These are phyloP conservation scores for Xylariaceae sp. DNA, from an alignment of 2,329 filamentous ascomycete genomes.

Conservation along the genomic window DNA sequence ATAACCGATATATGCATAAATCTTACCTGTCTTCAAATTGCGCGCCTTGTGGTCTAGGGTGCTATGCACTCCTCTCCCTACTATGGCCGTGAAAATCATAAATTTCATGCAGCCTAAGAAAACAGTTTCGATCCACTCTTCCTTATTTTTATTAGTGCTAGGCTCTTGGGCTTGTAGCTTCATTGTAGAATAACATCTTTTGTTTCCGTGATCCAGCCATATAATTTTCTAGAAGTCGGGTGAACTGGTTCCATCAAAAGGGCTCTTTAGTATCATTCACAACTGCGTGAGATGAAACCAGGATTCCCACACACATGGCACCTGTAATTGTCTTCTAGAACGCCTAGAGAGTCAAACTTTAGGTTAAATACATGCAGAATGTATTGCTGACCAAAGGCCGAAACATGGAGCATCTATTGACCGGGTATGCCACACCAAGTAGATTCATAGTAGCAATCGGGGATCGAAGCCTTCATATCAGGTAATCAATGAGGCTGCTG, in stretches of 20 bases:
- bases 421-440: constrained; percentile 6
- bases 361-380: neutral
- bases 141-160: no score
- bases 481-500: constrained; percentile 27
- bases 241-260: no score
- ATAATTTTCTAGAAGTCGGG: no score
- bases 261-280: no score
- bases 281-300: no score
- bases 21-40: no score
- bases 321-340: constrained; percentile 21
- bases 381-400: neutral
- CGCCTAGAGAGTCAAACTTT: neutral
- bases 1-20: no score
- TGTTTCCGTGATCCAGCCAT: no score
- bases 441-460: constrained; percentile 2
- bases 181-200: neutral
- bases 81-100: neutral
- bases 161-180: no score
- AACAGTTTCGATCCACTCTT: neutral
- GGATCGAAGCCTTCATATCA: neutral
- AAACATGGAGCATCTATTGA: constrained; percentile 13
- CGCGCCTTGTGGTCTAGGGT: no score
- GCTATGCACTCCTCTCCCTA: neutral
- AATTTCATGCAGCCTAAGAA: constrained; percentile 10
- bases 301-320: constrained; percentile 13